phyloP scores from a whole-genome alignment of 306 rosid species.

The Lathyrus sativus region DNA sequence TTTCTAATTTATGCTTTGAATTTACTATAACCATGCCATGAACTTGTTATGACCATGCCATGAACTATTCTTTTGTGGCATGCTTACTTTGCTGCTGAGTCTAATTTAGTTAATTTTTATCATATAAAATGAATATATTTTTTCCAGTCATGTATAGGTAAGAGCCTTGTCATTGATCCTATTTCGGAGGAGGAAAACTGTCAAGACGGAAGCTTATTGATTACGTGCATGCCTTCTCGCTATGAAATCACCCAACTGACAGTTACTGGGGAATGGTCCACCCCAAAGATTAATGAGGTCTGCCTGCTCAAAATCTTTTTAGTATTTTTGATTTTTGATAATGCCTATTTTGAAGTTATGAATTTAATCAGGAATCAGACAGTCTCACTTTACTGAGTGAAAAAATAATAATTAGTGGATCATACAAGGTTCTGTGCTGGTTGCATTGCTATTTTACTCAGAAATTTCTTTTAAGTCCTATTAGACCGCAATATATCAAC shows the following conservation, averaged over 20 bases:
- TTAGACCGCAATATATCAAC: conserved; percentile 1
- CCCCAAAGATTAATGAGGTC: conserved; percentile 56
- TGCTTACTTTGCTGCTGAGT: conserved; percentile 29
- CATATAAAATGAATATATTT: neutral
- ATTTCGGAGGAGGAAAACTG: conserved; percentile 82
- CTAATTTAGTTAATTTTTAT: conserved; percentile 30
- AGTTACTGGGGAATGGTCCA: conserved; percentile 92
- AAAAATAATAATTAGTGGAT: neutral
- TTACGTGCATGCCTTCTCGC: conserved; percentile 91
- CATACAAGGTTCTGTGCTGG: neutral
- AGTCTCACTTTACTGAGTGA: neutral
- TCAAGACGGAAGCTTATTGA: conserved; percentile 90
- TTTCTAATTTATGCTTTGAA: neutral
- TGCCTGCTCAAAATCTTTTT: conserved; percentile 1
- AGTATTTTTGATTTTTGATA: neutral
- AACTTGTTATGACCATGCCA: conserved; percentile 23
- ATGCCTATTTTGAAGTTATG: conserved; percentile 17
- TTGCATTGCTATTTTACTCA: neutral
- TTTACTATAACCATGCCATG: neutral
- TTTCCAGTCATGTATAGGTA: conserved; percentile 74
- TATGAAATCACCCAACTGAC: conserved; percentile 92
- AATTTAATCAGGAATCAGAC: neutral
- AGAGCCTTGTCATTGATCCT: conserved; percentile 86
- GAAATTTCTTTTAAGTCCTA: neutral
- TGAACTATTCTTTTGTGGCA: neutral